A percentile compares a stretch with the other conserved stretches of the same genome.
Conservation (phyloP, 169 alveolate genomes). For the Gregarina niphandrodes region DNA sequence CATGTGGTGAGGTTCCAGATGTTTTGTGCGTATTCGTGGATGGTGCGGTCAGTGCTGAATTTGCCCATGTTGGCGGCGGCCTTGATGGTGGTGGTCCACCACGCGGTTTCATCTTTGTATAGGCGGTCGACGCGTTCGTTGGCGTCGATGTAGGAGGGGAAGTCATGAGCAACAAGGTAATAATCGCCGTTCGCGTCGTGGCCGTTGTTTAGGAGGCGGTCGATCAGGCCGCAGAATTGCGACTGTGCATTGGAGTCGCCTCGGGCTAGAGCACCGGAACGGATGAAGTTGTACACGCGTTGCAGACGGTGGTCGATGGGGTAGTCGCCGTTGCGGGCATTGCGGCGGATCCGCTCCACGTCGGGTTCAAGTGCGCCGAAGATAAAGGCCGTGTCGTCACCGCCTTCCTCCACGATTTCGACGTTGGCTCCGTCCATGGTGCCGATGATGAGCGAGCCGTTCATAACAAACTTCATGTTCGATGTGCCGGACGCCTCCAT, state of each 20-base stretch:
- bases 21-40: constrained; percentile 51
- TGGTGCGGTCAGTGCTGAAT: constrained; percentile 67
- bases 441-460: constrained; percentile 71
- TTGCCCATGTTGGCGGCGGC: constrained; percentile 56
- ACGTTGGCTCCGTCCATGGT: constrained; percentile 86
- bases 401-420: constrained; percentile 70
- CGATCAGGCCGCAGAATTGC: constrained; percentile 21
- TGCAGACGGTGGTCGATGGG: constrained; percentile 45
- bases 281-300: constrained; percentile 54
- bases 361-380: constrained; percentile 61
- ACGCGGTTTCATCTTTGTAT: constrained; percentile 38
- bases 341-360: constrained; percentile 40
- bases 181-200: constrained; percentile 47
- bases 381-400: constrained; percentile 57
- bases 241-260: constrained; percentile 34
- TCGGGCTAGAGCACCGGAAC: constrained; percentile 43
- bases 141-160: constrained; percentile 49
- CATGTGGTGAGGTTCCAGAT: constrained; percentile 52
- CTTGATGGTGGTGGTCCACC: constrained; percentile 32
- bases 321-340: constrained; percentile 46
- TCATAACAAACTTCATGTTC: constrained; percentile 80
- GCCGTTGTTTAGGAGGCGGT: constrained; percentile 29
- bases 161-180: constrained; percentile 50
- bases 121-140: constrained; percentile 50
- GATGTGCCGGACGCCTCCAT: constrained; percentile 81